Evolutionary conservation across 257 asterid genomes (phyloP).

Genomic region (Striga asiatica): DNA sequence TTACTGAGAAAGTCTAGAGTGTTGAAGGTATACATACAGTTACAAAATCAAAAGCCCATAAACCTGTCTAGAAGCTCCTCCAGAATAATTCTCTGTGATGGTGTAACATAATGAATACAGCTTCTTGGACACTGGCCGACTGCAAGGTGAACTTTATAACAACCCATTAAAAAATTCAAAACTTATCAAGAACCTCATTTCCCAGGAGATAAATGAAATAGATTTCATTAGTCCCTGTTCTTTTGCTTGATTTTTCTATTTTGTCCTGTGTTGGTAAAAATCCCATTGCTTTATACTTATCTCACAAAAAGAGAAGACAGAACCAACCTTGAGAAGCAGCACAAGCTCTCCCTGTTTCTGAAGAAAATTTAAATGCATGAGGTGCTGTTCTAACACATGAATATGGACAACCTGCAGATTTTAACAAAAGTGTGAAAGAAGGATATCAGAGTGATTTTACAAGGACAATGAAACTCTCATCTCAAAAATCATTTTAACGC

Average conservation of each 20-base stretch:
- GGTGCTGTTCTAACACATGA: constrained; percentile 81
- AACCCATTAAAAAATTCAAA: no score
- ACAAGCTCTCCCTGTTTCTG: constrained; percentile 55
- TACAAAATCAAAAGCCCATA: no score
- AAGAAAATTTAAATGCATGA: constrained; percentile 56
- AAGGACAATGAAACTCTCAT: not conserved
- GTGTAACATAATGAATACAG: constrained; percentile 84
- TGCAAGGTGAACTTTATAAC: constrained; percentile 56
- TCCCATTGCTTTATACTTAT: not conserved
- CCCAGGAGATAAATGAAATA: no score
- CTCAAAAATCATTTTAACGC: not conserved
- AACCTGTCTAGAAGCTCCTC: constrained; percentile 84
- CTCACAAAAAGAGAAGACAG: constrained; percentile 7
- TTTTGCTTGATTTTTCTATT: not conserved
- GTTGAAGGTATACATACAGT: not conserved
- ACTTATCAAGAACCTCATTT: not conserved
- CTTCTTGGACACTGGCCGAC: constrained; percentile 81
- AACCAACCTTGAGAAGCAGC: constrained; percentile 71
- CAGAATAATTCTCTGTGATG: constrained; percentile 71
- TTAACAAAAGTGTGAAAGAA: not conserved
- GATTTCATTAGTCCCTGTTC: not conserved
- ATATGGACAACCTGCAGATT: constrained; percentile 71
- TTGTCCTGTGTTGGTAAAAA: not conserved
- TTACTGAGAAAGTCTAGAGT: not conserved
- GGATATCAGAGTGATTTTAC: not conserved